These are phyloP conservation scores for Aspergillus carlsbadensis DNA, from an alignment of 495 filamentous ascomycete species.

Conservation along the genomic window DNA sequence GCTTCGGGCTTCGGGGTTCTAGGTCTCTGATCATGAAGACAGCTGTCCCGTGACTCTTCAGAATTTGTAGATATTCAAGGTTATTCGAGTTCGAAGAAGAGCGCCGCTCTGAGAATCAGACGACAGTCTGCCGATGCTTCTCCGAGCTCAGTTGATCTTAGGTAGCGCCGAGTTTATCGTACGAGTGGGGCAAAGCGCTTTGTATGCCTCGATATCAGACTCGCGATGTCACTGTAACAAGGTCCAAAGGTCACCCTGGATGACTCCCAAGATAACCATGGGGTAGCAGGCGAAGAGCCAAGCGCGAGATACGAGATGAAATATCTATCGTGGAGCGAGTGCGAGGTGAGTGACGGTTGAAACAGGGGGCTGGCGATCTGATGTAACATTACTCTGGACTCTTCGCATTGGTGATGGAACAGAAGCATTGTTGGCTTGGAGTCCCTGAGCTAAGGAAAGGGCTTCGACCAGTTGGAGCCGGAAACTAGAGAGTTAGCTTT, in stretches of 20 bases:
- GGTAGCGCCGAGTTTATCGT: too few relatives aligned
- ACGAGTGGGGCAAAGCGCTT: too few relatives aligned
- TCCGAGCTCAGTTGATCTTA: background rate
- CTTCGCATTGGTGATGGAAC: constrained; percentile 9
- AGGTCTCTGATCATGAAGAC: too few relatives aligned
- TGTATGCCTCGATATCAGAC: background rate
- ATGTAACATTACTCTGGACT: constrained; percentile 12
- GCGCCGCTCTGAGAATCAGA: background rate
- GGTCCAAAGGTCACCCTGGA: background rate
- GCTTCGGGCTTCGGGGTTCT: too few relatives aligned
- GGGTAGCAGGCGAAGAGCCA: background rate
- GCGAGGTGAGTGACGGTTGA: background rate
- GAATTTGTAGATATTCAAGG: background rate
- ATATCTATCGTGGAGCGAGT: background rate
- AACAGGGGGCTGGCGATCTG: background rate
- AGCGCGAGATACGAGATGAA: constrained; percentile 4
- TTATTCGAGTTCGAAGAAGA: background rate
- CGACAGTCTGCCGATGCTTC: background rate
- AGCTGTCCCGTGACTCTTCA: too few relatives aligned
- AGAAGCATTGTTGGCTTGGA: constrained; percentile 13
- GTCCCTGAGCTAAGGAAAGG: constrained; percentile 9
- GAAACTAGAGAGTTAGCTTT: constrained; percentile 5
- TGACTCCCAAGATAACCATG: background rate
- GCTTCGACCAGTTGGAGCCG: constrained; percentile 3
- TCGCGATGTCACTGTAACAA: constrained; percentile 5